A percentile compares a stretch with the other conserved stretches of the same genome.
phyloP scores from a whole-genome alignment of 805 yeast genomes.

The Saturnispora saitoi region DNA sequence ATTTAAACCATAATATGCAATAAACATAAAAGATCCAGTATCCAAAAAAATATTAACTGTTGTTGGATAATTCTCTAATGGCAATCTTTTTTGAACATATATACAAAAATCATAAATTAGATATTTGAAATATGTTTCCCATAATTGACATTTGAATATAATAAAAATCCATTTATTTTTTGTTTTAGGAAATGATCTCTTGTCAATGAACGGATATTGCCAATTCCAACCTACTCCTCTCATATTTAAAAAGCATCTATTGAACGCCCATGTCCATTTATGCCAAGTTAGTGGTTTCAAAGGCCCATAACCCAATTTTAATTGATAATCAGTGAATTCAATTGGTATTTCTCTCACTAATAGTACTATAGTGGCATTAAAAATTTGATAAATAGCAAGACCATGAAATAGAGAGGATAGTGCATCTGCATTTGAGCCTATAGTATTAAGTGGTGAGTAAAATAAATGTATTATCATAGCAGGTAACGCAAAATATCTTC shows the following conservation, averaged over 20 bases:
- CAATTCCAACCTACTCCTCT: conserved; percentile 14
- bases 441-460: conserved; percentile 4
- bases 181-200: not conserved
- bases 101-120: conserved; percentile 7
- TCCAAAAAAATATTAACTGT: not conserved
- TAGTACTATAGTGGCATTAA: conserved; percentile 4
- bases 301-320: not conserved
- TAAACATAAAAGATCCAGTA: not conserved
- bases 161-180: conserved; percentile 9
- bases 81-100: not conserved
- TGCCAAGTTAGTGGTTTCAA: conserved; percentile 1
- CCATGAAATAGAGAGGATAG: conserved; percentile 1
- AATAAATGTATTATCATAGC: conserved; percentile 3
- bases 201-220: conserved; percentile 3
- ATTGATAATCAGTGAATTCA: conserved; percentile 9
- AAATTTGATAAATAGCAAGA: not conserved
- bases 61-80: not conserved
- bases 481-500: not conserved
- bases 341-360: not conserved
- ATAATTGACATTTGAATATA: conserved; percentile 6
- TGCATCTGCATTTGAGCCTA: not conserved
- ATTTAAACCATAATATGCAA: conserved; percentile 10
- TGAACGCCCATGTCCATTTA: conserved; percentile 8
- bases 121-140: conserved; percentile 8
- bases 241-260: conserved; percentile 9